Evolutionary conservation across 176 grass and related monocot genomes (phyloP), one percentile per base, ranked within the genome.

Genomic region (Phragmites australis): DNA sequence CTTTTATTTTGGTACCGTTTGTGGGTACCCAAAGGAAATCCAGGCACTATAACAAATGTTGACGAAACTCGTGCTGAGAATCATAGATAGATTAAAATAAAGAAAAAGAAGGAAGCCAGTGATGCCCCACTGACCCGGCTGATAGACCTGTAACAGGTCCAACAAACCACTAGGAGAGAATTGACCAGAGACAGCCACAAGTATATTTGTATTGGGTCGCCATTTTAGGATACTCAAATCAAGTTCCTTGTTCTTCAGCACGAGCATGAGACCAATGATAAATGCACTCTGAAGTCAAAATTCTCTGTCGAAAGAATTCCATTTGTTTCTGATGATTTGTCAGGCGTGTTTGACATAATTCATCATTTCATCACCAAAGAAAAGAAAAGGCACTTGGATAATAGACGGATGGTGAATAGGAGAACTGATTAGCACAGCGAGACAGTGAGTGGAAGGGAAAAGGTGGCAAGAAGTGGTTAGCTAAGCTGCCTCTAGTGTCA

Each of bases 401-500:
- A 83, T 84, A 19, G 19, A 46, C 46, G 54, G 63, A 63, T 54
- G 76, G 70, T 25, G 68, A 84, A 61, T 23, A 68, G 25, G n/a
- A n/a, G n/a, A n/a, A n/a, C n/a, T 23, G 34, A 65, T 65, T 45
- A 67, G 21, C 59, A 47, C 46, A 54, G 15, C 11, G 29, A 22
- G 76, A 80, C 18, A 26, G 32, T 4, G 41, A 52, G 73, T 30
- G 25, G 41, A 52, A 13, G 44, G 41, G 18, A 68, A 34, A 29
- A 66, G 6, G 15, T 37, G 68, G 2, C 8, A 4, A 9, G 52
- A 68, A 75, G 76, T 40, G 52, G 52, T 75, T 84, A 80, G 69
- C 45, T 18, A 70, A 75, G 32, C 75, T 80, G 73, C 46, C 64
- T 23, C 64, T 82, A 37, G 21, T 88, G 81, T 84, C 87, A 80